phyloP scores from a whole-genome alignment of 345 rosid species.

The Sisymbrium altissimum region DNA sequence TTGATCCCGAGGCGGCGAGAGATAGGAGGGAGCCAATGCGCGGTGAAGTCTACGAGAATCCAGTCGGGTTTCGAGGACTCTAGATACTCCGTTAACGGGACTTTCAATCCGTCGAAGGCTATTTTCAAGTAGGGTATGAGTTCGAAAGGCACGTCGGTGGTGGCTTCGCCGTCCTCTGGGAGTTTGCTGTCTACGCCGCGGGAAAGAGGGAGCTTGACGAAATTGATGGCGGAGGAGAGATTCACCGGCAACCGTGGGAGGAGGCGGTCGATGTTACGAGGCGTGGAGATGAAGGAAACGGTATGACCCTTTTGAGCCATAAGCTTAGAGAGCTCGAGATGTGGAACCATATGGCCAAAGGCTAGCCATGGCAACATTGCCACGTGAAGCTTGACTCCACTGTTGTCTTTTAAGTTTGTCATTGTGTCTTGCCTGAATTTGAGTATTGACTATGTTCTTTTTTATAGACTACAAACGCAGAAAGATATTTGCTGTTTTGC shows the following conservation, averaged over 20 bases:
- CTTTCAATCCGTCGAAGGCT: conserved; percentile 36
- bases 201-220: conserved; percentile 34
- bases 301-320: conserved; percentile 39
- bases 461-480: too few relatives aligned
- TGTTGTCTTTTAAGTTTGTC: background rate
- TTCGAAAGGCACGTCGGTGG: conserved; percentile 34
- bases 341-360: conserved; percentile 32
- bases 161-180: conserved; percentile 37
- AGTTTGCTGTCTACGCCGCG: conserved; percentile 16
- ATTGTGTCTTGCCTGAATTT: background rate
- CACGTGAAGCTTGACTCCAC: conserved; percentile 33
- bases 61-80: conserved; percentile 35
- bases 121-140: conserved; percentile 35
- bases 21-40: conserved; percentile 43
- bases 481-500: too few relatives aligned
- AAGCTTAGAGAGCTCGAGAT: conserved; percentile 37
- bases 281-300: conserved; percentile 32
- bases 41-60: conserved; percentile 38
- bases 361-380: conserved; percentile 44
- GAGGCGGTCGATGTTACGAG: conserved; percentile 33
- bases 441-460: background rate
- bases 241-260: conserved; percentile 9
- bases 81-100: conserved; percentile 31
- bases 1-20: conserved; percentile 19
- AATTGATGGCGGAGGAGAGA: conserved; percentile 25